Evolutionary conservation across 1,139 yeast species (phyloP).

Genomic region (Nakaseomyces nivariensis): DNA sequence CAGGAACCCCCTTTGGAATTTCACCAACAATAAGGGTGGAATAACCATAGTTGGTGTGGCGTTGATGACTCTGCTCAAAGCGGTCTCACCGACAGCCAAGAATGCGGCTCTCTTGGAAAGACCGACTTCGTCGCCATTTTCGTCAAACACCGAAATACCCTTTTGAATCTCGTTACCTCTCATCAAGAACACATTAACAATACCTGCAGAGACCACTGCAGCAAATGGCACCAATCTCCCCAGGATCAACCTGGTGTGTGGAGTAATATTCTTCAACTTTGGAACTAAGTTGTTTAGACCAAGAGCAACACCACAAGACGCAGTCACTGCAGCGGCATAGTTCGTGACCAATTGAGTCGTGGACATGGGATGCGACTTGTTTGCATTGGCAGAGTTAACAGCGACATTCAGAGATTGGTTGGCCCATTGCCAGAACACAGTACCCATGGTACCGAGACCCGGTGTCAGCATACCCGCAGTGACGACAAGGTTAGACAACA

Average conservation of each 20-base stretch:
- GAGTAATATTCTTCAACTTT: constrained; percentile 53
- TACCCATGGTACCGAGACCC: constrained; percentile 78
- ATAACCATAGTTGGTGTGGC: constrained; percentile 96
- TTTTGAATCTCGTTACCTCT: constrained; percentile 86
- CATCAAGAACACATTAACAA: constrained; percentile 90
- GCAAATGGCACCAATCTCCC: constrained; percentile 93
- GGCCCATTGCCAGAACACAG: constrained; percentile 94
- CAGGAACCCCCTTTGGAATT: constrained; percentile 59
- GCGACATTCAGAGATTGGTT: constrained; percentile 96
- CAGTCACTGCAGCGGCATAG: constrained; percentile 81
- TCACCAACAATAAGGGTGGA: constrained; percentile 77
- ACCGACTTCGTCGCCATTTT: constrained; percentile 63
- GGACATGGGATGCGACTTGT: constrained; percentile 84
- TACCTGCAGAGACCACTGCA: constrained; percentile 94
- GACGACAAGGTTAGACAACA: constrained; percentile 82
- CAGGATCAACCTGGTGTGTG: constrained; percentile 58
- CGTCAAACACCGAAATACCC: constrained; percentile 67
- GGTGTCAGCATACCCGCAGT: constrained; percentile 98
- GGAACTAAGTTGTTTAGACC: constrained; percentile 89
- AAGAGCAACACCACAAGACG: constrained; percentile 90
- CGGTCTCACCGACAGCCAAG: constrained; percentile 94
- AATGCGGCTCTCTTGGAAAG: constrained; percentile 77
- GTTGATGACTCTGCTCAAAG: constrained; percentile 85
- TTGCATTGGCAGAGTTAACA: constrained; percentile 90
- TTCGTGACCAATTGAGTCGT: constrained; percentile 66